Base-by-base conservation (phyloP, 2,329 filamentous ascomycete genomes). In the Hymenoscyphus fraxineus region DNA sequence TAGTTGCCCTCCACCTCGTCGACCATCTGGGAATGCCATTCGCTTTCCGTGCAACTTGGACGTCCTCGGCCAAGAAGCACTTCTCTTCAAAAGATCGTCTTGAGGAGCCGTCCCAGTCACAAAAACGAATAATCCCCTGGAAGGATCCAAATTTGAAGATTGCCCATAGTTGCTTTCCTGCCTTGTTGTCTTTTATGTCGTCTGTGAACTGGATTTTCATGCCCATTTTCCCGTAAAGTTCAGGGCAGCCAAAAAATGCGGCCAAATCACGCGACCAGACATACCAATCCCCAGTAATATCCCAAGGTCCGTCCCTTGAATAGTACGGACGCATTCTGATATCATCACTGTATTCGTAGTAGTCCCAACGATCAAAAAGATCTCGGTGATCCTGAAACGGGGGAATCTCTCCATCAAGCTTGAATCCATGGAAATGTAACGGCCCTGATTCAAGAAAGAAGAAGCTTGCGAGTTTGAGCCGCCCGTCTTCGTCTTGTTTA, bases 371-470 rank as follows among this genome's bases (percentile, higher is more conserved):
- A 5, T 19, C 41, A 47, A 7, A n/a, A 19, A 9, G 41, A 9
- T 16, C 19, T 7, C 15, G 13, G 41, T 9, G 16, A 19, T n/a
- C 16, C 44, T 22, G 44, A 10, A 3, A 3, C 7, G 12, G 54
- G 32, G 13, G 12, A 2, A 1, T 3, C 10, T 32, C 22, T 27
- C 32, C 27, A 31, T 31, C 32, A 15, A 56, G 22, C 57, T 59
- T 59, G 31, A 59, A 31, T 6, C 32, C 57, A 15, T 41, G 3
- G 72, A 70, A 22, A 73, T 59, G 32, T 68, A 68, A 41, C 67
- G 67, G 62, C 71, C 72, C 64, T 70, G 12, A 6, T n/a, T 13
- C 6, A 35, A 38, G 15, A 40, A 59, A 10, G 57, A 59, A 7
- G 2, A 40, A 6, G 16, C 16, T 10, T 16, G 10, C 9, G 9